phyloP scores from a whole-genome alignment of 371 early-diverging fungal species.

The Apophysomyces ossiformis region DNA sequence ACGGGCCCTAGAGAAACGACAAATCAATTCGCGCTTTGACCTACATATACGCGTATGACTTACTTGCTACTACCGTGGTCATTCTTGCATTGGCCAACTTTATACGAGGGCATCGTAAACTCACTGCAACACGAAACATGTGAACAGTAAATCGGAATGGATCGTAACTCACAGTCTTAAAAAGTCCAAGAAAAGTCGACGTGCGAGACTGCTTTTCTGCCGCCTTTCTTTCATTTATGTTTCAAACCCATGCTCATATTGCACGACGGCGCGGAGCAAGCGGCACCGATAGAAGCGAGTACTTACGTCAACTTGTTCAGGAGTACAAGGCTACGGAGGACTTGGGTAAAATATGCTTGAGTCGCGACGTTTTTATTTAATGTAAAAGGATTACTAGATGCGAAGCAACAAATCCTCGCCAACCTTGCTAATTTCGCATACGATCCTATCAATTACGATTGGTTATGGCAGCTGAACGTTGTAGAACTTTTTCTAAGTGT shows the following conservation, averaged over 20 bases:
- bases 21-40: neutral
- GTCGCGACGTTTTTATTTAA: neutral
- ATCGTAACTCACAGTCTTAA: too few relatives aligned
- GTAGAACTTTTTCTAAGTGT: slow-evolving; percentile 58
- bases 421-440: slow-evolving; percentile 69
- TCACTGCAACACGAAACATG: neutral
- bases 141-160: too few relatives aligned
- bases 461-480: slow-evolving; percentile 49
- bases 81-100: neutral
- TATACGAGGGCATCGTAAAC: neutral
- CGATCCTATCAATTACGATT: slow-evolving; percentile 61
- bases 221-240: neutral
- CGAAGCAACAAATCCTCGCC: slow-evolving; percentile 58
- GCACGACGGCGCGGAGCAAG: slow-evolving; percentile 1
- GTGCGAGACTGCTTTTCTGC: neutral
- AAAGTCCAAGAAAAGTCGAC: too few relatives aligned
- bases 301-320: slow-evolving; percentile 10
- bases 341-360: neutral
- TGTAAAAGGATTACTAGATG: slow-evolving; percentile 29
- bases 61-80: too few relatives aligned
- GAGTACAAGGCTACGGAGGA: slow-evolving; percentile 5
- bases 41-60: too few relatives aligned
- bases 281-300: slow-evolving; percentile 11
- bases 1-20: neutral
- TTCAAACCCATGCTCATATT: slow-evolving; percentile 3